Evolutionary conservation across 106 monocot genomes (phyloP), one percentile per base, ranked within the genome.

Genomic region (Dioscorea zingiberensis): DNA sequence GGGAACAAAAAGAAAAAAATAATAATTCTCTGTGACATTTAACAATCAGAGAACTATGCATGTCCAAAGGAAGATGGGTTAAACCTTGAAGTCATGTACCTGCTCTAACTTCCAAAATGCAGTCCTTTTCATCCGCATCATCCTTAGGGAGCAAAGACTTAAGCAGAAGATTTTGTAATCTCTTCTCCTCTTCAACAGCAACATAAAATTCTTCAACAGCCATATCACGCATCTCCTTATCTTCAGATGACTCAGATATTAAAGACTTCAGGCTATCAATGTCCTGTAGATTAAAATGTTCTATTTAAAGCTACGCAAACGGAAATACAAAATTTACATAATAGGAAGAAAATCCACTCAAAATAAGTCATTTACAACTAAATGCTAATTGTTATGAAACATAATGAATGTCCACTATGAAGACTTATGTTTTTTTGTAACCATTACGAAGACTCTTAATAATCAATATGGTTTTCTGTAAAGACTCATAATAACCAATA

Each of bases 61-160:
- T 13, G 7, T 28, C 19, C 51, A 51, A 18, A 3, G 7, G 15
- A 27, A 4, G 7, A 8, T 21, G 27, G 23, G 7, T 25, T 21
- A 7, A 11, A 9, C 24, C 26, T 24, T 6, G 46, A 23, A 54
- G 46, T 27, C 17, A 58, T 44, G 73, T 80, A 95, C 95, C 97
- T 86, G 97, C 97, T 71, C 97, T 84, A 69, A 97, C 97, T 71
- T 97, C 97, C 76, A 97, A 66, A 67, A 97, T 92, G 44, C 92
- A 88, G 66, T 88, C 97, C 63, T 79, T 86, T 61, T 88, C 92
- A 80, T 97, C 92, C 45, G 91, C 97, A 73, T 97, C 92, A 85
- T 97, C 97, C 61, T 86, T 97, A 15, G 97, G 97, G 55, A 97
- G 85, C 56, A 97, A 71, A 60, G 73, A 71, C 73, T 84, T 88